Evolutionary conservation across 495 filamentous ascomycete species (phyloP), one percentile per base, ranked within the genome.

Genomic region (Penicillium argentinense): DNA sequence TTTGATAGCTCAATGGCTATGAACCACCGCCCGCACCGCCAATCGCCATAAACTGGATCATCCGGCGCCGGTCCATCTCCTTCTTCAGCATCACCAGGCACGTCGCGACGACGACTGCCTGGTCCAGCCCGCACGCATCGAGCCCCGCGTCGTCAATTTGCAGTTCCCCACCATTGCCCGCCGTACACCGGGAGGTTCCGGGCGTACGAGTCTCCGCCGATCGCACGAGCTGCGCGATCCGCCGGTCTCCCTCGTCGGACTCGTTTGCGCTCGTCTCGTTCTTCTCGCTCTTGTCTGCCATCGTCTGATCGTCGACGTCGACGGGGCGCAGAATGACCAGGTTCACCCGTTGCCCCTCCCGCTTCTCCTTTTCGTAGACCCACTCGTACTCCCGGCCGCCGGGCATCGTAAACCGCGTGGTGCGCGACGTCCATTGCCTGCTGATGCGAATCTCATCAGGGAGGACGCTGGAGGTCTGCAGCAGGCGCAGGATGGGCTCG

Each of bases 21-120:
- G 17, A 43, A 33, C 52, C 39, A 14, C 53, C 51, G 14, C 36
- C 53, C 21, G 45, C 63, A 33, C 58, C 63, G 5, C 49, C 58
- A 24, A 80, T 73, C 12, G 68, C 52, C 25, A 61, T 67, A 27
- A 69, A 59, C 57, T 80, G 73, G 27, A 73, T 54, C 55, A 64
- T 49, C 34, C 78, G 63, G 39, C 75, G 54, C 16, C 79, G 59
- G 58, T 83, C 80, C 45, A 81, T 63, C 66, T 83, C 79, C 45
- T 69, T 72, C 75, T 82, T 81, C 47, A 82, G 45, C 78, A 82
- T 80, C 5, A 74, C 54, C 44, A 82, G 34, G 39, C 70, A 77
- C 2, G 75, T 80, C 23, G 69, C 68, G 6, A 81, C 71, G 7
- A 80, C 67, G n/a, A 80, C 36, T 8, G 63, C 63, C 53, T 72